Evolutionary conservation across 129 eudicot genomes (phyloP).

Genomic region (Artemisia tridentata): DNA sequence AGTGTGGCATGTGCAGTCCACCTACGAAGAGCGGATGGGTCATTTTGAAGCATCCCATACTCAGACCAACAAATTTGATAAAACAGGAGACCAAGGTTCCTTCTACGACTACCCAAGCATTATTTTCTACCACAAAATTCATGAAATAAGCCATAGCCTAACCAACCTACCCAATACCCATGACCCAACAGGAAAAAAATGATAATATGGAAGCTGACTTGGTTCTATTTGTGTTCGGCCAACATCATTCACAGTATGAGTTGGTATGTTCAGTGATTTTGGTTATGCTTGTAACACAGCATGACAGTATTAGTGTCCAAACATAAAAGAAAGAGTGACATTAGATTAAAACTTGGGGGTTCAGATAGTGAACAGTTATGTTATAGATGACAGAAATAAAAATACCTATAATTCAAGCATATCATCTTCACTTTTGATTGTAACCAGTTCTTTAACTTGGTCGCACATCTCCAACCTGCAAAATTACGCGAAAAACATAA

Average conservation of each 20-base stretch:
- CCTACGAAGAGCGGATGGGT: slow-evolving; percentile 20
- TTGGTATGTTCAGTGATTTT: slow-evolving; percentile 67
- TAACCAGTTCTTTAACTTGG: too few species aligned
- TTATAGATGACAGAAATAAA: too few species aligned
- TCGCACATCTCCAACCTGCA: too few species aligned
- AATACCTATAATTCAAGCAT: too few species aligned
- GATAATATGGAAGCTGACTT: slow-evolving; percentile 51
- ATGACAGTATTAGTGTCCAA: neutral
- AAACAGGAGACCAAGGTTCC: slow-evolving; percentile 61
- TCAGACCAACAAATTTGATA: slow-evolving; percentile 52
- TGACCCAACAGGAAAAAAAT: neutral
- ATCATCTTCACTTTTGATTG: too few species aligned
- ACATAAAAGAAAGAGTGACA: neutral
- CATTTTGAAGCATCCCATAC: slow-evolving; percentile 60
- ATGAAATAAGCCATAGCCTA: slow-evolving; percentile 62
- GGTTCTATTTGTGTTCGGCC: slow-evolving; percentile 99
- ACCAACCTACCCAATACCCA: neutral
- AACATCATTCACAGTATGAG: slow-evolving; percentile 86
- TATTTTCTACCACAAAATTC: slow-evolving; percentile 61
- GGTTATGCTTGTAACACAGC: slow-evolving; percentile 64
- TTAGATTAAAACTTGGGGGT: neutral
- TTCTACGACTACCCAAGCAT: slow-evolving; percentile 67
- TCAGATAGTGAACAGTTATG: neutral
- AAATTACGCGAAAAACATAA: too few species aligned
- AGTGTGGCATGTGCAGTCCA: slow-evolving; percentile 34